Evolutionary conservation across 805 yeast genomes (phyloP).

Genomic region (Pichia phayaonensis): DNA sequence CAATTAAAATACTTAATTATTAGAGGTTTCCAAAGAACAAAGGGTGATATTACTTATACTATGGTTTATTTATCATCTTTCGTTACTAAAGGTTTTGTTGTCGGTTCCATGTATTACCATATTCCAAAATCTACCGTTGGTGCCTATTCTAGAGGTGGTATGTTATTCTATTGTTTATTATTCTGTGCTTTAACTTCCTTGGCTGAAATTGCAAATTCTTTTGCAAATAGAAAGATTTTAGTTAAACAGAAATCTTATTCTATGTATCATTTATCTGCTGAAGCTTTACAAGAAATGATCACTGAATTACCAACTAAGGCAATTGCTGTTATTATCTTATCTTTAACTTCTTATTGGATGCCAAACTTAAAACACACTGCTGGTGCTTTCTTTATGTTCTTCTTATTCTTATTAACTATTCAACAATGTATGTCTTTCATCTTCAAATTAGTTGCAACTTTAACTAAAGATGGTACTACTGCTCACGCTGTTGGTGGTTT

Average conservation of each 20-base stretch:
- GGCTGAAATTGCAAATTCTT: slow-evolving; percentile 55
- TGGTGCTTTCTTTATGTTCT: slow-evolving; percentile 47
- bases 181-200: slow-evolving; percentile 56
- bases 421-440: slow-evolving; percentile 47
- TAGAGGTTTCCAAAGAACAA: slow-evolving; percentile 52
- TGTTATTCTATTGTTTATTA: slow-evolving; percentile 51
- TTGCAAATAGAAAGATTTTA: slow-evolving; percentile 52
- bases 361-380: slow-evolving; percentile 43
- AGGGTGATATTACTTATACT: slow-evolving; percentile 53
- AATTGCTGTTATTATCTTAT: slow-evolving; percentile 42
- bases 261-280: slow-evolving; percentile 57
- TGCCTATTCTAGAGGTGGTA: slow-evolving; percentile 55
- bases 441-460: slow-evolving; percentile 46
- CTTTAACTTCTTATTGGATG: slow-evolving; percentile 44
- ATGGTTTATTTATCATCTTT: slow-evolving; percentile 47
- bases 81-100: slow-evolving; percentile 48
- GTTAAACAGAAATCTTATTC: slow-evolving; percentile 59
- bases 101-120: slow-evolving; percentile 53
- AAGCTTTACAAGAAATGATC: slow-evolving; percentile 52
- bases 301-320: slow-evolving; percentile 54
- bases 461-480: slow-evolving; percentile 44
- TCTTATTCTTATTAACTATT: slow-evolving; percentile 32
- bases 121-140: slow-evolving; percentile 44
- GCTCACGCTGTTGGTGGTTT: slow-evolving; percentile 52
- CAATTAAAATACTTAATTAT: slow-evolving; percentile 45